A percentile compares a stretch with the other conserved stretches of the same genome.
Conservation (phyloP, 169 alveolate species). For the Babesia divergens region DNA sequence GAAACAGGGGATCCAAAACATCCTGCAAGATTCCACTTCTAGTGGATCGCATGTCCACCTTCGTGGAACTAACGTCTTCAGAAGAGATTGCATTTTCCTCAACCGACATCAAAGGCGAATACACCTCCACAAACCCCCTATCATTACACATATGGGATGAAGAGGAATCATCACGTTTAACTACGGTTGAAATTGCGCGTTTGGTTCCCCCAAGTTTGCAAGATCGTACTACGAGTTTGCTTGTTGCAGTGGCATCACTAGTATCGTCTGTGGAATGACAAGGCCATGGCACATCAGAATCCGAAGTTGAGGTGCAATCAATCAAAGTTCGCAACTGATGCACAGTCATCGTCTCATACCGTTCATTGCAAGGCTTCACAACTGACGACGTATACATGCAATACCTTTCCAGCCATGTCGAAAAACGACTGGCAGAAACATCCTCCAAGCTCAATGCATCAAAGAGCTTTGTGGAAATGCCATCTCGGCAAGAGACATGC, state of each 20-base stretch:
- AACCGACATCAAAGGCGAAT: no score
- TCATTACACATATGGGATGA: no score
- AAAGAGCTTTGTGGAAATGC: background rate
- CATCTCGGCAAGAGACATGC: background rate
- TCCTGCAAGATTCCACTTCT: no score
- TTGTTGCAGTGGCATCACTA: background rate
- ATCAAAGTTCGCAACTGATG: background rate
- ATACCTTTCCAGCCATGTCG: constrained; percentile 1
- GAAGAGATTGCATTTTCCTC: no score
- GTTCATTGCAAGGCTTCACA: background rate
- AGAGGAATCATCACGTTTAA: no score
- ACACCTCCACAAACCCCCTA: no score
- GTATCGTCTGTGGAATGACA: background rate
- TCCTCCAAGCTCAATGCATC: constrained; percentile 19
- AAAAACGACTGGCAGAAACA: background rate
- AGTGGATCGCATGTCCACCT: no score
- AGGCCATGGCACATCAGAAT: constrained; percentile 13
- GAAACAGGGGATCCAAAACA: constrained; percentile 46
- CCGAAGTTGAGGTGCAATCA: background rate
- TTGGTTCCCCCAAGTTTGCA: no score
- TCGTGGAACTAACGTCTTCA: no score
- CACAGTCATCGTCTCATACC: background rate
- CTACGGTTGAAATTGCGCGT: no score
- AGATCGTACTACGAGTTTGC: background rate
- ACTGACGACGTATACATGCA: background rate